Percentiles rank a stretch among this genome's conserved stretches.
Evolutionary conservation across 1,284 basidiomycete species (phyloP).

Genomic region (Trametes pubescens): DNA sequence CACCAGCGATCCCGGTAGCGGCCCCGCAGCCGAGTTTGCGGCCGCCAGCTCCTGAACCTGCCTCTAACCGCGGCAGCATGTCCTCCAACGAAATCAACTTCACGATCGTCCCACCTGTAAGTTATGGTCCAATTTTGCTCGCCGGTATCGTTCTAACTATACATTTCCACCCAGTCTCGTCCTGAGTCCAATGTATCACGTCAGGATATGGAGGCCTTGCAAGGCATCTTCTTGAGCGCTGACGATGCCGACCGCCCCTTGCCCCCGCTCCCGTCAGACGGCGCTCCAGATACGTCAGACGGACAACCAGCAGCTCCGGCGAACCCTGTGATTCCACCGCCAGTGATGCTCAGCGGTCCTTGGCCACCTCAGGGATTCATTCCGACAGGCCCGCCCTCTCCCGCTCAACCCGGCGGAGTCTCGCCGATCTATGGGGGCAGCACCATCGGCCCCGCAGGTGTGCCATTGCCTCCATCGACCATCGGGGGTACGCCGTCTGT

Average conservation of each 20-base stretch:
- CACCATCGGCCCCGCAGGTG: constrained; percentile 28
- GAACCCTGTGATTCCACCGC: constrained; percentile 30
- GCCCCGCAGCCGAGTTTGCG: constrained; percentile 27
- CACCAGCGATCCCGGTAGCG: constrained; percentile 12
- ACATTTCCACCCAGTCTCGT: constrained; percentile 19
- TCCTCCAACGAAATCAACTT: constrained; percentile 33
- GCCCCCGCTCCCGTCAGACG: constrained; percentile 21
- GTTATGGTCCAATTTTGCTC: not conserved
- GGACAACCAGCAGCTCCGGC: constrained; percentile 17
- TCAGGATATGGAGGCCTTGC: constrained; percentile 15
- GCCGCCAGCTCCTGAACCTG: constrained; percentile 16
- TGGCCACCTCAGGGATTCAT: constrained; percentile 45
- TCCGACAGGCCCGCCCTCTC: constrained; percentile 37
- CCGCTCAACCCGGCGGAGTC: constrained; percentile 21
- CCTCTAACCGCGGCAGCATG: constrained; percentile 32
- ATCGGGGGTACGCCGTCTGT: constrained; percentile 30
- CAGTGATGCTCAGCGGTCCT: constrained; percentile 23
- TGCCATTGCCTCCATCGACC: constrained; percentile 25
- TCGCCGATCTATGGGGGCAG: constrained; percentile 18
- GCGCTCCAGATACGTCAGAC: constrained; percentile 7
- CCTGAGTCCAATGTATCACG: constrained; percentile 32
- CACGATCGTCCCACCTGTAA: constrained; percentile 28
- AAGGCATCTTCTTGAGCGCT: constrained; percentile 28
- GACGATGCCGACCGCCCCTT: constrained; percentile 29
- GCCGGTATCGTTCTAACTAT: not conserved